Base-by-base conservation (phyloP, 108 stramenopile species). In the Pseudonitzschia delicatissima region DNA sequence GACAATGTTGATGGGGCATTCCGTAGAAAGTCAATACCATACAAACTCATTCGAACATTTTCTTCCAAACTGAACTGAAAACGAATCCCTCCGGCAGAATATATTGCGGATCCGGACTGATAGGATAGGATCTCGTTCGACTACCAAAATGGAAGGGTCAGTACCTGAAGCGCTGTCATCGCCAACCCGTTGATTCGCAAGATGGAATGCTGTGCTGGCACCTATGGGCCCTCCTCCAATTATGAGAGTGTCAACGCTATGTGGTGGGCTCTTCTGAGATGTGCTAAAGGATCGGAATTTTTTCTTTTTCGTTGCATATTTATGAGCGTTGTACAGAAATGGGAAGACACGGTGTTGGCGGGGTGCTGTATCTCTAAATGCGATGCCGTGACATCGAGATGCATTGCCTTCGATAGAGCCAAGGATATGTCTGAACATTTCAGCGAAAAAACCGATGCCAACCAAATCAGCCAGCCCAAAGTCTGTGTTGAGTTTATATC, bases 141-240 rank as follows among this genome's bases (percentile, higher is more conserved):
- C 35, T 13, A 91, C 66, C 29, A 73, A 64, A 61, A 87, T 85
- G 31, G 37, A 44, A 29, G 40, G 26, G 4, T 39, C 17, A 28
- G 26, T 21, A 28, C 1, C 5, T 13, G 20, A 28, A 44, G 36
- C 26, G 20, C 3, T 40, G 12, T 5, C 20, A 17, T 39, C 36
- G 11, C 13, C n/a, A 53, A 27, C 1, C 26, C 61, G 40, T 52
- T 40, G 21, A 23, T 23, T 29, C 17, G 85, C 75, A 26, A 90
- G 74, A 67, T 90, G 86, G 63, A 74, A 85, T 60, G 89, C 89
- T 4, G 76, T 71, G 7, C 76, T 78, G 26, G 79, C 76, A 40
- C 89, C 89, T n/a, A 90, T 64, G 0, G 81, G 82, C 33, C 89
- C 86, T 9, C 84, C 86, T 28, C 89, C 85, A 20, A 87, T 64